Evolutionary conservation across 2,329 filamentous ascomycete genomes (phyloP).

Genomic region (Penicillium sp.): DNA sequence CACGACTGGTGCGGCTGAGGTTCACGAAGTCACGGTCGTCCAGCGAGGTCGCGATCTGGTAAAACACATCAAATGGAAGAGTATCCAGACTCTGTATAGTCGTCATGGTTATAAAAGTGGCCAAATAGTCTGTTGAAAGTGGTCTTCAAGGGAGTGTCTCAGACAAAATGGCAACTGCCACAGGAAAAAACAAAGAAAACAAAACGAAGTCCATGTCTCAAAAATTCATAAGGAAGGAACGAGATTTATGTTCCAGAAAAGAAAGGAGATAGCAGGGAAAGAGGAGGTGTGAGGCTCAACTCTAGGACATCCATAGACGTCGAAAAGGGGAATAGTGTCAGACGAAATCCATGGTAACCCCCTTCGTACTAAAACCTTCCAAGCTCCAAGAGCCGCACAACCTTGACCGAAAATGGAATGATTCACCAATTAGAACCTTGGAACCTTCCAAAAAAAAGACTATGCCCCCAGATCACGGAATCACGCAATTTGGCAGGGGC

Average conservation of each 20-base stretch:
- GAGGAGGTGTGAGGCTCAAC: background rate
- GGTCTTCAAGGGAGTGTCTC: background rate
- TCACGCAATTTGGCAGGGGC: background rate
- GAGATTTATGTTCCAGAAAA: background rate
- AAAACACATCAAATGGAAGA: slow-evolving; percentile 66
- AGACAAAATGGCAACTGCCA: background rate
- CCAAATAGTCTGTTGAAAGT: background rate
- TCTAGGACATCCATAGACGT: background rate
- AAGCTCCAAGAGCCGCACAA: background rate
- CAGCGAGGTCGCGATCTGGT: slow-evolving; percentile 56
- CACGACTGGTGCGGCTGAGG: slow-evolving; percentile 54
- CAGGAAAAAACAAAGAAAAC: background rate
- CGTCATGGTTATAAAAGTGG: slow-evolving; percentile 5
- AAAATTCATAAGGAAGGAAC: background rate
- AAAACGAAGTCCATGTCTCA: background rate
- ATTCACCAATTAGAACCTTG: background rate
- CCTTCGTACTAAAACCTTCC: background rate
- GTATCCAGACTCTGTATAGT: slow-evolving; percentile 37
- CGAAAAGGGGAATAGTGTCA: background rate
- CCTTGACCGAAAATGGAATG: background rate
- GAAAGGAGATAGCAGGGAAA: background rate
- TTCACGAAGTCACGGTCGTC: slow-evolving; percentile 59
- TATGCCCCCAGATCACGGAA: background rate
- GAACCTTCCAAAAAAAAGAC: background rate
- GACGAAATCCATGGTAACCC: background rate